A percentile compares a stretch with the other conserved stretches of the same genome.
phyloP scores from a whole-genome alignment of 176 grass and related monocot genomes.

The Oryza longistaminata region DNA sequence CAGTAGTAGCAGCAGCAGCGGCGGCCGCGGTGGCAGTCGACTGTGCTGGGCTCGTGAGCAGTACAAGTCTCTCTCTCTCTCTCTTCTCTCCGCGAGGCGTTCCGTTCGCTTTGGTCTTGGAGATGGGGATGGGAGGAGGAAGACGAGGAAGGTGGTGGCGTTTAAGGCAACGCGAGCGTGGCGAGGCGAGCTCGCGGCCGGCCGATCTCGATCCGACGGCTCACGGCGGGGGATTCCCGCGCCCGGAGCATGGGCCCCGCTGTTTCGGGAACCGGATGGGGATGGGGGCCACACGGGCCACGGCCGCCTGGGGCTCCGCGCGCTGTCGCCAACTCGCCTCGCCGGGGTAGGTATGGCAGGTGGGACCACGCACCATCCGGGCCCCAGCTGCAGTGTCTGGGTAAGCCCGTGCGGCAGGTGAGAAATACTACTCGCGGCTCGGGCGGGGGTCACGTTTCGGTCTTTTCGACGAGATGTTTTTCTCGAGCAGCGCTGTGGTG shows the following conservation, averaged over 20 bases:
- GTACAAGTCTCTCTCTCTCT: no score
- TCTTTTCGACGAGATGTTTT: conserved; percentile 22
- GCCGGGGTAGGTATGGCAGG: not conserved
- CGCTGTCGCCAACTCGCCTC: not conserved
- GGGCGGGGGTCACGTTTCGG: not conserved
- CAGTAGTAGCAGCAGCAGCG: not conserved
- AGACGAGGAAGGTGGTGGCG: not conserved
- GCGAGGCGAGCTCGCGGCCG: not conserved
- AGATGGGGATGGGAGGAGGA: not conserved
- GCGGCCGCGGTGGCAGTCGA: not conserved
- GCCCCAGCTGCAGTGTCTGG: not conserved
- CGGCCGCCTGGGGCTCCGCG: conserved; percentile 18
- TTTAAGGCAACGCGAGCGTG: not conserved
- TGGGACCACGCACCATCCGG: rapidly evolving
- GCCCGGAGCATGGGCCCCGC: conserved; percentile 40
- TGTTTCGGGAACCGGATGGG: conserved; percentile 33
- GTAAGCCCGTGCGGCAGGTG: rapidly evolving
- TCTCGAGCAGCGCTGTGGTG: not conserved
- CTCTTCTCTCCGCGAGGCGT: conserved; percentile 3
- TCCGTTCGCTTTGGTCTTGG: conserved; percentile 16
- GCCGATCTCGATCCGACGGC: conserved; percentile 29
- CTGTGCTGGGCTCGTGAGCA: conserved; percentile 34
- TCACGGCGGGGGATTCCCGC: not conserved
- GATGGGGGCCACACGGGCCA: not conserved
- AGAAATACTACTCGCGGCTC: not conserved